Evolutionary conservation across 2,329 filamentous ascomycete genomes (phyloP).

Genomic region (Aureobasidium sp.): DNA sequence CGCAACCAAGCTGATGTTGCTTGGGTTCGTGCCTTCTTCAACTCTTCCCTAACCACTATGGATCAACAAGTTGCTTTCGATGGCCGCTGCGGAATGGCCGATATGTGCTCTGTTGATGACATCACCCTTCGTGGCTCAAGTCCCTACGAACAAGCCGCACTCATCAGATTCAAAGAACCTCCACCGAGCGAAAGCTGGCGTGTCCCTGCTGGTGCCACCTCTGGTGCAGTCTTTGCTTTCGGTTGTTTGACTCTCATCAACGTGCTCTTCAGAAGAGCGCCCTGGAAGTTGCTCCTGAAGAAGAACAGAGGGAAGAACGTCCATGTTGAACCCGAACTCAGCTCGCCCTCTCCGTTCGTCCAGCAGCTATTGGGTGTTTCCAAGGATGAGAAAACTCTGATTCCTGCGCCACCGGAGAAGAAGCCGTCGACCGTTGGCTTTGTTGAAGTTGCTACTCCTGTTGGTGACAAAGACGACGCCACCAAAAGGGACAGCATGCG

Average conservation of each 20-base stretch:
- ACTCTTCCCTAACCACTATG: conserved; percentile 34
- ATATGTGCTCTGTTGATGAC: conserved; percentile 1
- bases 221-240: neutral
- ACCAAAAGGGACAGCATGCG: neutral
- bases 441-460: neutral
- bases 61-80: neutral
- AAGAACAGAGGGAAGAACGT: neutral
- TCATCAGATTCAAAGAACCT: neutral
- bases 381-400: neutral
- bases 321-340: neutral
- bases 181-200: neutral
- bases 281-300: conserved; percentile 6
- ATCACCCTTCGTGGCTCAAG: conserved; percentile 2
- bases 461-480: neutral
- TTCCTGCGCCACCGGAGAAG: neutral
- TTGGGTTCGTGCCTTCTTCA: conserved; percentile 43
- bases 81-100: neutral
- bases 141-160: neutral
- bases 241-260: conserved; percentile 4
- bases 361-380: neutral
- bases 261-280: conserved; percentile 10
- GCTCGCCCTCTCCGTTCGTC: conserved; percentile 3
- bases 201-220: neutral
- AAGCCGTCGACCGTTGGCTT: neutral
- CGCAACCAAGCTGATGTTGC: conserved; percentile 35